A percentile compares a stretch with the other conserved stretches of the same genome.
These are phyloP conservation scores for Xylaria telfairii DNA, from an alignment of 495 filamentous ascomycete species.

Conservation along the genomic window DNA sequence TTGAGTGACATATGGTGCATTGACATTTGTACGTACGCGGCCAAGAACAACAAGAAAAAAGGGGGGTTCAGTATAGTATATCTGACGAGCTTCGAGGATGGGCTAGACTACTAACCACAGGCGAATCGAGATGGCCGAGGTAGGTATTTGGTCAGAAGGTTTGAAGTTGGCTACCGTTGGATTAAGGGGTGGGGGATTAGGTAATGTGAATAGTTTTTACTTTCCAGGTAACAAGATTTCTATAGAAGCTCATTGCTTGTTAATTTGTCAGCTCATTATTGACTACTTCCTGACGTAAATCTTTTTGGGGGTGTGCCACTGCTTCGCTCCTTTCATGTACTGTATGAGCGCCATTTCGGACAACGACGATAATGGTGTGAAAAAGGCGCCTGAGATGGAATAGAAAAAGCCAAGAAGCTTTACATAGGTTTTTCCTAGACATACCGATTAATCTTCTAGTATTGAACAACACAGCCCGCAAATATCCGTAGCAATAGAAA, in stretches of 20 bases:
- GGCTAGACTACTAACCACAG: neutral
- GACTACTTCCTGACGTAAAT: no score
- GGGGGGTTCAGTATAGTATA: neutral
- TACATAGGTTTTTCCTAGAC: no score
- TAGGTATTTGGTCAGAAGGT: no score
- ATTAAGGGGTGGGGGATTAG: neutral
- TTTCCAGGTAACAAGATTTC: no score
- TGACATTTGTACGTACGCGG: neutral
- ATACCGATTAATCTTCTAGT: neutral
- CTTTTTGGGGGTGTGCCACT: no score
- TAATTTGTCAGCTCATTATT: no score
- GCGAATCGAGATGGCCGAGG: neutral
- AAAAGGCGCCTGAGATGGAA: neutral
- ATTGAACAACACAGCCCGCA: neutral
- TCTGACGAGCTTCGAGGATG: neutral
- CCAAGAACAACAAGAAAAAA: neutral
- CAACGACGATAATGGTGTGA: neutral
- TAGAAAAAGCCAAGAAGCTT: no score
- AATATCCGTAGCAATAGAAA: neutral
- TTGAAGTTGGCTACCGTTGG: neutral
- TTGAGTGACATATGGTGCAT: neutral
- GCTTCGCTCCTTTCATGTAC: no score
- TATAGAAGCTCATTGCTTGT: no score
- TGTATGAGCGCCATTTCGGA: no score
- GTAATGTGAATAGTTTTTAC: no score